A percentile compares a stretch with the other conserved stretches of the same genome.
Conservation (phyloP, 108 stramenopile genomes). For the Cyclotella cryptica region DNA sequence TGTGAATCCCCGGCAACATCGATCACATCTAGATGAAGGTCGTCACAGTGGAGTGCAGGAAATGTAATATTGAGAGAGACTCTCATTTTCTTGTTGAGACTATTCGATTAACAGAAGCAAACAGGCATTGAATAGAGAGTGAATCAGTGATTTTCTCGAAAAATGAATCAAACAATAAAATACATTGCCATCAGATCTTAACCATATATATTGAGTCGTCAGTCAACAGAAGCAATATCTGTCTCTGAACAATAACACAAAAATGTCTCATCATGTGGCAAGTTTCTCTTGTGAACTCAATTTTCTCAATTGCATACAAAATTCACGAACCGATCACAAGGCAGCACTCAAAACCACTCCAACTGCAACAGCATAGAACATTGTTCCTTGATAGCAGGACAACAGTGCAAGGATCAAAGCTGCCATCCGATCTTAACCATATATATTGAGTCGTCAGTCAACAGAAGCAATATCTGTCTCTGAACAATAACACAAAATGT, state of each 20-base stretch:
- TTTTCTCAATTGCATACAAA: too few species aligned
- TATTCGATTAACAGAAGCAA: not conserved
- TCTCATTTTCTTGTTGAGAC: conserved; percentile 85
- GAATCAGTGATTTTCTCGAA: not conserved
- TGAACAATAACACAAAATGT: conserved; percentile 29
- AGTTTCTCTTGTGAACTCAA: not conserved
- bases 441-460: conserved; percentile 17
- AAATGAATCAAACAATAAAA: not conserved
- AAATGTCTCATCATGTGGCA: conserved; percentile 11
- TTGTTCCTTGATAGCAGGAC: too few species aligned
- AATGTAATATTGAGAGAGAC: conserved; percentile 98
- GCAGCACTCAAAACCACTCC: too few species aligned
- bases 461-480: conserved; percentile 27
- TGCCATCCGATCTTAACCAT: conserved; percentile 37
- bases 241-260: conserved; percentile 21
- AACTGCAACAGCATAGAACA: too few species aligned
- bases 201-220: conserved; percentile 26
- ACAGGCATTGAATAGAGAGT: conserved; percentile 1
- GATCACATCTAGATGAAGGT: conserved; percentile 97
- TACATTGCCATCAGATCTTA: conserved; percentile 26
- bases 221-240: conserved; percentile 26
- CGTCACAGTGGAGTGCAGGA: conserved; percentile 91
- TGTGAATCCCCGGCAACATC: conserved; percentile 99
- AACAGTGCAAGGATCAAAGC: not conserved
- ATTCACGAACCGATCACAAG: too few species aligned